Conservation (phyloP, 129 eudicot genomes). For the Arctium minus region DNA sequence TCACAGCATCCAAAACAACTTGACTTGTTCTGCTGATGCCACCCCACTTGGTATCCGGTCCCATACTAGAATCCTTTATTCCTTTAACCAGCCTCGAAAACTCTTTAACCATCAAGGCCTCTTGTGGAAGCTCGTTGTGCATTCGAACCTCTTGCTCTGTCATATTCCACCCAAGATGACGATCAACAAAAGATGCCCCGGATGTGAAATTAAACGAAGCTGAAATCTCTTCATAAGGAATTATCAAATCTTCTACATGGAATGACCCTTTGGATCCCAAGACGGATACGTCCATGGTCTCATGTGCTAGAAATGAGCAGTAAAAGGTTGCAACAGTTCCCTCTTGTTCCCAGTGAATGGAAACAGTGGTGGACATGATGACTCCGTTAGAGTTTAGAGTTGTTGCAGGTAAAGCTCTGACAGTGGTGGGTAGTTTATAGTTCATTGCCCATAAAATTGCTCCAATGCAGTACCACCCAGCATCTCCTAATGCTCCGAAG, state of each 20-base stretch:
- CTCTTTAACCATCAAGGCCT: conserved; percentile 71
- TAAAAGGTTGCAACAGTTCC: conserved; percentile 53
- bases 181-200: conserved; percentile 54
- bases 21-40: conserved; percentile 59
- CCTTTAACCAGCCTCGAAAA: conserved; percentile 54
- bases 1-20: conserved; percentile 63
- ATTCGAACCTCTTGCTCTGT: conserved; percentile 48
- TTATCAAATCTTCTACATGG: conserved; percentile 54
- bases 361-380: conserved; percentile 57
- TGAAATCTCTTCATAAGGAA: conserved; percentile 68
- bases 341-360: conserved; percentile 62
- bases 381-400: conserved; percentile 58
- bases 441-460: conserved; percentile 78
- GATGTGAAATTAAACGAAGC: conserved; percentile 53
- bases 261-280: conserved; percentile 67
- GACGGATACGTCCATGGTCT: conserved; percentile 59
- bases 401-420: conserved; percentile 52
- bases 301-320: conserved; percentile 68
- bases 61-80: conserved; percentile 19
- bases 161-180: conserved; percentile 61
- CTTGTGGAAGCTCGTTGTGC: conserved; percentile 60
- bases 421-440: conserved; percentile 60
- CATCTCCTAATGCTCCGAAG: conserved; percentile 84
- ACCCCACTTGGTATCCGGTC: conserved; percentile 57
- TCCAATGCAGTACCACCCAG: conserved; percentile 94